Conservation (phyloP, 2,329 filamentous ascomycete species). For the Cladosporium sphaerospermum region DNA sequence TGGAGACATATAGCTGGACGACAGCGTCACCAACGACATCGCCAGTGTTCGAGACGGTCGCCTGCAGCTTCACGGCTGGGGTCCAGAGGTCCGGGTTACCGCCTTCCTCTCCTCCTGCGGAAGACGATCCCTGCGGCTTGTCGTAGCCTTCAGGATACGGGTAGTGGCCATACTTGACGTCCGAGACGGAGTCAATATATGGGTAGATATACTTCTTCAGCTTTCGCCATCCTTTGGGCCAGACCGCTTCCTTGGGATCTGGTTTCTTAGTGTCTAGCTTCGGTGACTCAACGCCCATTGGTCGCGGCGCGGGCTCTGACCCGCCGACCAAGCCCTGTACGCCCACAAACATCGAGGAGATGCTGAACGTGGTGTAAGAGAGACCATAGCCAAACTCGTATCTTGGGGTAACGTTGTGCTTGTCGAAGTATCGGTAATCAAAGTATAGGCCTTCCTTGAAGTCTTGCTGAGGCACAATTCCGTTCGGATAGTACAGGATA, state of each 20-base stretch:
- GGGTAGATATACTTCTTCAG: conserved; percentile 69
- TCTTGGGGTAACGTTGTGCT: conserved; percentile 63
- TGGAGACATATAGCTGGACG: conserved; percentile 52
- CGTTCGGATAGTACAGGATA: conserved; percentile 64
- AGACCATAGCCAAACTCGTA: conserved; percentile 85
- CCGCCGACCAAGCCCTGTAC: conserved; percentile 27
- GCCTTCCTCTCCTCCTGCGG: conserved; percentile 62
- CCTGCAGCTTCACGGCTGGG: conserved; percentile 43
- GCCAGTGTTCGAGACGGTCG: conserved; percentile 59
- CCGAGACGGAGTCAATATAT: conserved; percentile 53
- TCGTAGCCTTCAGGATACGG: conserved; percentile 54
- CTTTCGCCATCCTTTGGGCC: conserved; percentile 54
- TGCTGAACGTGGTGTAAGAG: conserved; percentile 68
- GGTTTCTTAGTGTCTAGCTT: conserved; percentile 52
- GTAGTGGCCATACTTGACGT: conserved; percentile 36
- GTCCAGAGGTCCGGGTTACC: conserved; percentile 63
- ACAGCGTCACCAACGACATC: conserved; percentile 46
- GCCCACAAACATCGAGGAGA: conserved; percentile 48
- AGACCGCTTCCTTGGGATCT: conserved; percentile 50
- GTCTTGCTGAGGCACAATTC: conserved; percentile 69
- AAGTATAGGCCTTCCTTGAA: conserved; percentile 79
- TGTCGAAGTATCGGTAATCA: conserved; percentile 87
- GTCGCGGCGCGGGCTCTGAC: conserved; percentile 31
- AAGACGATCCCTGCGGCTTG: conserved; percentile 45
- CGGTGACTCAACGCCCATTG: conserved; percentile 43